Base-by-base conservation (phyloP, 176 grass and related monocot genomes). In the Bothriochloa decipiens region DNA sequence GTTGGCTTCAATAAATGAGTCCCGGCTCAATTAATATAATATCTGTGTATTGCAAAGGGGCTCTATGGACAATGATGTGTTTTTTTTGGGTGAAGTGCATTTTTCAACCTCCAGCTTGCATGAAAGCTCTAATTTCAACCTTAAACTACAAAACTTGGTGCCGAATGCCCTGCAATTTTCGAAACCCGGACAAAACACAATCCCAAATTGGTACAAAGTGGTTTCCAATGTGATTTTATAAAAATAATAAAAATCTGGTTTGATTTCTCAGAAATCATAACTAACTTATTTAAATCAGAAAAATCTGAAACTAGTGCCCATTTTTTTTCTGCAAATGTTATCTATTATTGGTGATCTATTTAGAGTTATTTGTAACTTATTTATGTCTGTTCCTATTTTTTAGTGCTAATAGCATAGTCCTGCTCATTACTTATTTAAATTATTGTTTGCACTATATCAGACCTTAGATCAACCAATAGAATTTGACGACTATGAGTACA, bases 1-100 rank as follows among this genome's bases (percentile, higher is more conserved):
- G 2, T 69, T 77, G 10, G 36, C 14, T 85, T 85, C 11, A 6
- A 11, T 68, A 55, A 12, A 67, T 22, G 32, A 42, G 23, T 27
- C 45, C 0, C 4, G 32, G 5, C 16, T 29, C 35, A 26, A 11
- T 66, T 32, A 20, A 66, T 62, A 62, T n/a, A 73, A 32, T 68
- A 32, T 23, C 11, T 25, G 12, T 58, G 46, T 37, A 39, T 82
- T 78, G 37, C 43, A 84, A 84, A 68, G 71, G 63, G n/a, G n/a
- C 28, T 53, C n/a, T 60, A 77, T 17, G 52, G 4, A 47, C 7
- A 22, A 4, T 75, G 15, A 25, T 61, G 23, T 61, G n/a, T 61
- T 22, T 62, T 61, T 22, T 62, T 26, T 62, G 58, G n/a, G 23
- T 62, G 11, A 61, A 61, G n/a, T 26, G 25, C 23, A 62, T 13